phyloP scores from a whole-genome alignment of 306 rosid species.

The Pyrus bretschneideri region DNA sequence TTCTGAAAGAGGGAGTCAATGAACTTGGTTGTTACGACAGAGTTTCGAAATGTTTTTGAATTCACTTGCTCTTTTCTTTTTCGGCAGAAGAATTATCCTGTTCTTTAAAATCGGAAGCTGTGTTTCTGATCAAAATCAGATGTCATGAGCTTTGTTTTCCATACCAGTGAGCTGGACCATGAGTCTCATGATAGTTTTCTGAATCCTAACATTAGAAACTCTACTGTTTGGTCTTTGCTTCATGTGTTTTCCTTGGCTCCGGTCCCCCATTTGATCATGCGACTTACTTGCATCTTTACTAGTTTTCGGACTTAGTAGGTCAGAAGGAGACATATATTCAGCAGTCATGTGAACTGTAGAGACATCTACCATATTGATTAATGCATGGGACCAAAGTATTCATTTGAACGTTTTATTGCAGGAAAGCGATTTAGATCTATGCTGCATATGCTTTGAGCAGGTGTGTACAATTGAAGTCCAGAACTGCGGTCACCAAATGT shows the following conservation, averaged over 20 bases:
- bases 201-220: background rate
- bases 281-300: background rate
- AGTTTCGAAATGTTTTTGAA: background rate
- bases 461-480: conserved; percentile 81
- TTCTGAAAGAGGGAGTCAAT: background rate
- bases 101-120: background rate
- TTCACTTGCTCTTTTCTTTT: background rate
- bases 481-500: conserved; percentile 90
- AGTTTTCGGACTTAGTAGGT: background rate
- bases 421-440: conserved; percentile 72
- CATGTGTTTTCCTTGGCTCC: background rate
- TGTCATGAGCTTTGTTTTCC: background rate
- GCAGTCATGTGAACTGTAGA: background rate
- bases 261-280: background rate
- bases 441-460: conserved; percentile 98
- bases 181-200: background rate
- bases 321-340: background rate
- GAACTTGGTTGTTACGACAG: background rate
- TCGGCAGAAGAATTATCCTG: background rate
- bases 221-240: background rate
- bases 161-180: background rate
- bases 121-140: background rate
- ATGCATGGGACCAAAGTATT: conserved; percentile 8
- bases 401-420: conserved; percentile 30
- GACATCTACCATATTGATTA: background rate